These are phyloP conservation scores for Aurinia saxatilis DNA, from an alignment of 345 rosid species.

Conservation along the genomic window DNA sequence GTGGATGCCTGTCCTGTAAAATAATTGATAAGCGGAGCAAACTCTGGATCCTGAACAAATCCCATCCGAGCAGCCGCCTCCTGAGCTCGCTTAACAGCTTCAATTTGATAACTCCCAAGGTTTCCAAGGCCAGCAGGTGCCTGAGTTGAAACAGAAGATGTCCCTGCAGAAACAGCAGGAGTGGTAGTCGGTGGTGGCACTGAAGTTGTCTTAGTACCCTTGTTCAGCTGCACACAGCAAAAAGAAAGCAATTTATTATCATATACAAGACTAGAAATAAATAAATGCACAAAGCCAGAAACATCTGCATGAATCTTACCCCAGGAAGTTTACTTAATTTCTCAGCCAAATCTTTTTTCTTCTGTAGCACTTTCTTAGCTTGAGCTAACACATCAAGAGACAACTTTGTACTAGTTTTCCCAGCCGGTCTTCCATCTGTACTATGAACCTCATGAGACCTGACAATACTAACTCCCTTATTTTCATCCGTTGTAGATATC, in stretches of 20 bases:
- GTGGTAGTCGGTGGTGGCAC: constrained; percentile 21
- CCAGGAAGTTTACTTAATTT: constrained; percentile 57
- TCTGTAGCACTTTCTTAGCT: constrained; percentile 80
- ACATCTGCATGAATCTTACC: constrained; percentile 33
- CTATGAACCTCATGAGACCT: constrained; percentile 99
- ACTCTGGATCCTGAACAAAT: constrained; percentile 70
- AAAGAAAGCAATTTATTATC: constrained; percentile 1
- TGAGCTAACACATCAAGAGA: constrained; percentile 85
- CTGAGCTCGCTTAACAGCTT: constrained; percentile 91
- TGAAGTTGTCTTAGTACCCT: constrained; percentile 32
- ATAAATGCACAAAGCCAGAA: background rate
- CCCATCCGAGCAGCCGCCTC: constrained; percentile 87
- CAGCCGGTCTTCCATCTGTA: constrained; percentile 90
- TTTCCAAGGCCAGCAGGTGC: constrained; percentile 36
- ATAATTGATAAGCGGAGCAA: constrained; percentile 59
- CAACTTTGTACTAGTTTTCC: constrained; percentile 68
- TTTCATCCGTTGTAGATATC: constrained; percentile 90
- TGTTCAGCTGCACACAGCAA: constrained; percentile 46
- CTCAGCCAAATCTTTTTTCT: constrained; percentile 60
- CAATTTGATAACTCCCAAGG: constrained; percentile 40
- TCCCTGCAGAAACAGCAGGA: constrained; percentile 25
- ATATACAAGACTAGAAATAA: background rate
- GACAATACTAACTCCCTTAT: constrained; percentile 97
- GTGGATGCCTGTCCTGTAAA: constrained; percentile 63
- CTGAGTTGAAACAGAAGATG: constrained; percentile 28